Conservation (phyloP, 2,329 filamentous ascomycete species). For the Tolypocladium nubicola region DNA sequence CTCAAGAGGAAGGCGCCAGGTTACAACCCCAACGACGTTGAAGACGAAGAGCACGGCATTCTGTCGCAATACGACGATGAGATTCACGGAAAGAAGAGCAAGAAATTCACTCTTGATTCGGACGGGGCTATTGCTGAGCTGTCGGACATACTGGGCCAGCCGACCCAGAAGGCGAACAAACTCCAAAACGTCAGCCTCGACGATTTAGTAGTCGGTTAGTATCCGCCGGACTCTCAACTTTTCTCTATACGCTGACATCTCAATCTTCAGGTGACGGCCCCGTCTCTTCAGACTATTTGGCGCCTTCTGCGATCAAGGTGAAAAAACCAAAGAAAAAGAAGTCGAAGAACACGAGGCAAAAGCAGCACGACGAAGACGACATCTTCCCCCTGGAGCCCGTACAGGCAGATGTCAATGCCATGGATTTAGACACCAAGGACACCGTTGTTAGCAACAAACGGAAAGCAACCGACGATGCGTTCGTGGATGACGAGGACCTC, state of each 20-base stretch:
- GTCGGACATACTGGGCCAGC: constrained; percentile 41
- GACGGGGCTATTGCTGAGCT: constrained; percentile 60
- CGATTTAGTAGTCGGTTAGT: constrained; percentile 54
- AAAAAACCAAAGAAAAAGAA: constrained; percentile 96
- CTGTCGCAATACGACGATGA: constrained; percentile 93
- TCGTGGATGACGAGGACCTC: constrained; percentile 87
- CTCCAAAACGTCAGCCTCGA: constrained; percentile 69
- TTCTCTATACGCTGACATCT: background rate
- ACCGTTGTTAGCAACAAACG: constrained; percentile 45
- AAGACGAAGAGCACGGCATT: constrained; percentile 54
- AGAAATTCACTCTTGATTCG: constrained; percentile 77
- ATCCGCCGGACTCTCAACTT: background rate
- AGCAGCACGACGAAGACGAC: constrained; percentile 53
- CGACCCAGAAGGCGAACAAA: constrained; percentile 47
- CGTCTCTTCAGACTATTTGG: constrained; percentile 71
- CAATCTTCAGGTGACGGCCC: constrained; percentile 16
- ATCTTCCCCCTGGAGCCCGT: constrained; percentile 35
- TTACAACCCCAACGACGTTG: constrained; percentile 75
- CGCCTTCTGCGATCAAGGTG: constrained; percentile 77
- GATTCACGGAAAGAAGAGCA: constrained; percentile 80
- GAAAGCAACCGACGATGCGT: constrained; percentile 53
- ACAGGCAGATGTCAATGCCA: constrained; percentile 37
- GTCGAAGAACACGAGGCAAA: constrained; percentile 63
- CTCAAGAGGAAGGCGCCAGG: constrained; percentile 82
- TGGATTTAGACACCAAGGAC: constrained; percentile 65